phyloP scores from a whole-genome alignment of 768 basidiomycete genomes.

The Calocybe gangraenosa region DNA sequence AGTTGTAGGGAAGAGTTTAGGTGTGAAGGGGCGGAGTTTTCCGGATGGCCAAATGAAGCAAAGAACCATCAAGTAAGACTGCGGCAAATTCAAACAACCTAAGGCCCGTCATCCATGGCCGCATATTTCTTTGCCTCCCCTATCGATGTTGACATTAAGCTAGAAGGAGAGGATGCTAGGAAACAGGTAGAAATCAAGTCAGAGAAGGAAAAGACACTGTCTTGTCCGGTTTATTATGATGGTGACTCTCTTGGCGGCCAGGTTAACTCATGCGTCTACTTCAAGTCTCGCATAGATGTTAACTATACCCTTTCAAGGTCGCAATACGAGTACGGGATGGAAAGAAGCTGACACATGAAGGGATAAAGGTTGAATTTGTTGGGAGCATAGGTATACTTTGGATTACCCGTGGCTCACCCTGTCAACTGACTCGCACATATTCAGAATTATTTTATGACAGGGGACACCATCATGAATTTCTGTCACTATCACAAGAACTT shows the following conservation, averaged over 20 bases:
- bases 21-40: conserved; percentile 17
- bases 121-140: conserved; percentile 91
- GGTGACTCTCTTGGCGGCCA: conserved; percentile 89
- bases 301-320: conserved; percentile 44
- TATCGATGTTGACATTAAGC: conserved; percentile 86
- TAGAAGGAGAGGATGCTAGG: conserved; percentile 82
- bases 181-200: conserved; percentile 88
- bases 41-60: conserved; percentile 16
- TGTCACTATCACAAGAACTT: conserved; percentile 92
- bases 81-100: neutral
- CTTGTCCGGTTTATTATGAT: conserved; percentile 93
- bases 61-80: too few species aligned
- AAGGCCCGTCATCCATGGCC: conserved; percentile 47
- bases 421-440: conserved; percentile 2
- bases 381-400: conserved; percentile 83
- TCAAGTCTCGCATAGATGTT: neutral
- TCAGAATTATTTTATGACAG: conserved; percentile 93
- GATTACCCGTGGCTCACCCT: neutral
- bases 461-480: conserved; percentile 96
- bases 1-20: conserved; percentile 17
- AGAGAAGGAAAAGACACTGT: conserved; percentile 81
- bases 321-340: conserved; percentile 89
- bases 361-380: conserved; percentile 96
- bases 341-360: conserved; percentile 92
- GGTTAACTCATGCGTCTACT: conserved; percentile 36